Base-by-base conservation (phyloP, 2,329 filamentous ascomycete species). In the Corinectria fuckeliana region DNA sequence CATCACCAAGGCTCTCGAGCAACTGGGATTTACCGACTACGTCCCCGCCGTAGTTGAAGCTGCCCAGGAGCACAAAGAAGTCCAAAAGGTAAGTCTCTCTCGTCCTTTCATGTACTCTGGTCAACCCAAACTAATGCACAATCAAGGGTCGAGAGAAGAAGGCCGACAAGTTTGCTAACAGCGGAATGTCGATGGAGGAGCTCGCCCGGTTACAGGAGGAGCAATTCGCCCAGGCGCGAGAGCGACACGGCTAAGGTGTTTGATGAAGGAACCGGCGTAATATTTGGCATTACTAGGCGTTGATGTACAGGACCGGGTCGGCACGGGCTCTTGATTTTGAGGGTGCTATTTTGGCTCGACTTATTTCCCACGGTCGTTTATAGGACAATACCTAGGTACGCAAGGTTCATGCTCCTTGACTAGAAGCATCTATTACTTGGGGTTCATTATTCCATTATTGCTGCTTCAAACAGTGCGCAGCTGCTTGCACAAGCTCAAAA, bases 161-260 rank as follows among this genome's bases (percentile, higher is more conserved):
- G 78, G 91, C 93, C 65, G 96, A 93, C 77, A 98, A 98, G 80
- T 93, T 98, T 72, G 94, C 97, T 71, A 91, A 95, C 74, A 97
- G 93, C 74, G 94, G 94, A 53, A 85, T 98, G 80, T 91, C 91
- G 0, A 88, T 96, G 74, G 95, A 97, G 69, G 91, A 99, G 76
- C 83, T 99, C 48, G 87, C 95, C 57, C 85, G 89, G 48, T 87
- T 97, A 71, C 95, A 99, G 75, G 90, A 95, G 75, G 93, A 96
- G 75, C 86, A 97, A 67, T 98, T 99, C 77, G 89, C 91, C 41
- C 89, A 88, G 58, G 93, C 93, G 6, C 72, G 76, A 58, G 61
- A 77, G 65, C 74, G 76, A 51, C 76, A 78, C 56, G 69, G 66
- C 16, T 75, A 51, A 61, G 23, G n/a, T n/a, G 21, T 16, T 30